Percentiles rank a stretch among this genome's conserved stretches.
These are phyloP conservation scores for Colletotrichum tropicicola DNA, from an alignment of 2,329 filamentous ascomycete genomes.

Conservation along the genomic window DNA sequence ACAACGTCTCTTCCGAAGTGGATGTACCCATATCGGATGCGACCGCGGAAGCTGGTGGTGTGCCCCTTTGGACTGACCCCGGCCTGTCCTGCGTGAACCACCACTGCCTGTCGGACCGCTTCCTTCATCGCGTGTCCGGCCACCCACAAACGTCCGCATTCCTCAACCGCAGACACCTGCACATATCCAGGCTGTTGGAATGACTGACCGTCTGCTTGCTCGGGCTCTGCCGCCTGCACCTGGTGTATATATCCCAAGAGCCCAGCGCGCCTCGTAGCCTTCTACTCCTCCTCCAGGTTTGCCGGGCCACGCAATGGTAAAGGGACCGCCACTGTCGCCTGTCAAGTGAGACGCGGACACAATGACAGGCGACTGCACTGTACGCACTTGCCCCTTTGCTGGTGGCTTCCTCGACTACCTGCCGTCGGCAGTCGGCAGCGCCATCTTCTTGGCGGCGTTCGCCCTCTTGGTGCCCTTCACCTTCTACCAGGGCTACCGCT, in stretches of 20 bases:
- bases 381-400: constrained; percentile 43
- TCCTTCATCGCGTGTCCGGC: constrained; percentile 3
- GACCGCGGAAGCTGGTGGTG: constrained; percentile 28
- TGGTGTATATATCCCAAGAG: constrained; percentile 28
- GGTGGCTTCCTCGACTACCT: constrained; percentile 48
- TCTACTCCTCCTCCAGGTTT: constrained; percentile 14
- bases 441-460: constrained; percentile 49
- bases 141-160: neutral
- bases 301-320: constrained; percentile 25
- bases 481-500: constrained; percentile 48
- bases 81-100: constrained; percentile 21
- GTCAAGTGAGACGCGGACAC: constrained; percentile 23
- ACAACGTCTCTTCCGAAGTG: constrained; percentile 29
- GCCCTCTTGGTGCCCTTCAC: constrained; percentile 47
- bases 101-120: constrained; percentile 12
- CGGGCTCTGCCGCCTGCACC: neutral
- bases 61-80: constrained; percentile 20
- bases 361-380: constrained; percentile 47
- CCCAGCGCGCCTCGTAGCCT: constrained; percentile 4
- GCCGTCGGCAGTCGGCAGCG: constrained; percentile 49
- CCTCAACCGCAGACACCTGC: neutral
- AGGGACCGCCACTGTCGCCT: constrained; percentile 26
- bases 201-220: constrained; percentile 3
- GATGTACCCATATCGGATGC: constrained; percentile 28
- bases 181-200: constrained; percentile 14